These are phyloP conservation scores for Pezicula radicicola DNA, from an alignment of 2,329 filamentous ascomycete genomes.

Conservation along the genomic window DNA sequence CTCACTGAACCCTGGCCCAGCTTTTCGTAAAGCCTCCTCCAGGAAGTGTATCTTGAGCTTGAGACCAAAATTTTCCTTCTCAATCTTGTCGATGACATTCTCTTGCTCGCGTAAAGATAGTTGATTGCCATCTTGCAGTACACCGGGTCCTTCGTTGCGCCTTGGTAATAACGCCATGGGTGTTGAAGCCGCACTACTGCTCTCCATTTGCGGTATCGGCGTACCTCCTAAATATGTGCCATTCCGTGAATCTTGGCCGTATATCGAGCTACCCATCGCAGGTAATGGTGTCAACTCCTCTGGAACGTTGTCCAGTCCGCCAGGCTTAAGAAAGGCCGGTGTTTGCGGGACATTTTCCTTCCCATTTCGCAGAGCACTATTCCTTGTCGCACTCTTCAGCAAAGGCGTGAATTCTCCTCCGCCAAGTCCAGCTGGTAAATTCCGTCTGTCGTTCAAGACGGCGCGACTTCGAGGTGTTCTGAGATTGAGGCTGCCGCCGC, in stretches of 20 bases:
- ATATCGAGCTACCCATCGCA: constrained; percentile 68
- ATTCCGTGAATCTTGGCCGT: constrained; percentile 58
- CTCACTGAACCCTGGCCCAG: constrained; percentile 86
- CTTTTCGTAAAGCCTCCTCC: constrained; percentile 83
- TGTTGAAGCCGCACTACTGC: constrained; percentile 79
- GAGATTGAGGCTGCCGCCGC: constrained; percentile 50
- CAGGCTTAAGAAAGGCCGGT: constrained; percentile 61
- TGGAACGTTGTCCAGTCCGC: constrained; percentile 58
- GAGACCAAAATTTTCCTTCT: constrained; percentile 97
- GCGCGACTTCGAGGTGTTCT: constrained; percentile 71
- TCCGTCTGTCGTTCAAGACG: constrained; percentile 68
- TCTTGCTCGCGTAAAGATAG: constrained; percentile 93
- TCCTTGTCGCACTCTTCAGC: constrained; percentile 76
- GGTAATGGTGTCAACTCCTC: constrained; percentile 75
- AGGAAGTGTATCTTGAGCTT: constrained; percentile 98
- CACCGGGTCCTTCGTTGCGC: constrained; percentile 59
- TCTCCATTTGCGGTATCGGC: constrained; percentile 70
- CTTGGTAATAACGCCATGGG: constrained; percentile 70
- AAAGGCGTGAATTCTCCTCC: constrained; percentile 90
- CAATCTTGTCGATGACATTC: constrained; percentile 90
- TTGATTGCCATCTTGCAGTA: constrained; percentile 82
- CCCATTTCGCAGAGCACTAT: constrained; percentile 62
- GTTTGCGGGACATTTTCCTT: constrained; percentile 66
- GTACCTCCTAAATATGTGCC: constrained; percentile 65
- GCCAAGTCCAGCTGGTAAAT: constrained; percentile 58